Percentiles rank a stretch among this genome's conserved stretches.
These are phyloP conservation scores for Colletotrichum sp. DNA, from an alignment of 2,329 filamentous ascomycete species.

Conservation along the genomic window DNA sequence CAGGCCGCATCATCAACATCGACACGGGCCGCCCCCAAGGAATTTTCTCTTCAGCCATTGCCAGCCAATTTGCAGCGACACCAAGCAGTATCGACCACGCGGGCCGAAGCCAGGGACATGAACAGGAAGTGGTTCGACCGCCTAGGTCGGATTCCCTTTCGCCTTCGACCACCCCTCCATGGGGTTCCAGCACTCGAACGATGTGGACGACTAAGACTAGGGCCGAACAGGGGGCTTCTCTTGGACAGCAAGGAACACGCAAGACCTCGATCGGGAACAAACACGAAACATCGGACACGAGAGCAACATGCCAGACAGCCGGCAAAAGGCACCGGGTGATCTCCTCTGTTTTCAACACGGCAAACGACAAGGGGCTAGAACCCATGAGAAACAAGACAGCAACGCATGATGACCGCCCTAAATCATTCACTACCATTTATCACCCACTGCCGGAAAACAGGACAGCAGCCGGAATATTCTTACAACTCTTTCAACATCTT, in stretches of 20 bases:
- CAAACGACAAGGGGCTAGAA: background rate
- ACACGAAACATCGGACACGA: background rate
- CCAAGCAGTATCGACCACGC: background rate
- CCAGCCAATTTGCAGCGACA: background rate
- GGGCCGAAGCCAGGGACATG: background rate
- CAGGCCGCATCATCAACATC: background rate
- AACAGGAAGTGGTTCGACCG: background rate
- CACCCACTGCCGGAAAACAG: background rate
- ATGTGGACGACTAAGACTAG: background rate
- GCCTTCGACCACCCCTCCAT: background rate
- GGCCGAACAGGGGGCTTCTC: background rate
- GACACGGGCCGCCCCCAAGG: background rate
- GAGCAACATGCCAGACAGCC: background rate
- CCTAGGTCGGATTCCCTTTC: background rate
- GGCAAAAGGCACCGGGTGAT: background rate
- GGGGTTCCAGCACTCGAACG: background rate
- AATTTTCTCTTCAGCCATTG: background rate
- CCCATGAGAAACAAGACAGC: background rate
- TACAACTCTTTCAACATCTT: conserved; percentile 3
- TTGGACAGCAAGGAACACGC: background rate
- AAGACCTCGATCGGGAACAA: background rate
- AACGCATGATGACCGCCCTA: conserved; percentile 4
- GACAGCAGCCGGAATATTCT: background rate
- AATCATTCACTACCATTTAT: background rate
- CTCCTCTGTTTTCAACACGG: background rate